Evolutionary conservation across 306 rosid species (phyloP).

Genomic region (Dryas drummondii): DNA sequence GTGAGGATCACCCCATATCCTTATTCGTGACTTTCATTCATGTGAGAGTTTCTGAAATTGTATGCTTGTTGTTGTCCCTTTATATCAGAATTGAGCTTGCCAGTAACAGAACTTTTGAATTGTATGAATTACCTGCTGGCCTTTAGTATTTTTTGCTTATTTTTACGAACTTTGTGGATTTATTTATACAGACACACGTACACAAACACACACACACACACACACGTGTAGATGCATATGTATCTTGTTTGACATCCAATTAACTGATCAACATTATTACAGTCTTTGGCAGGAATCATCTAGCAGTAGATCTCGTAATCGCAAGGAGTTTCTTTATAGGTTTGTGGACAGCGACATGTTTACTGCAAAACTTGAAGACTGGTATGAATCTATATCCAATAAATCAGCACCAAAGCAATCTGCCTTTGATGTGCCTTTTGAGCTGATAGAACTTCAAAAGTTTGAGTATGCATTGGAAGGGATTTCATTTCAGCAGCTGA

Average conservation of each 20-base stretch:
- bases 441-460: constrained; percentile 90
- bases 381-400: constrained; percentile 65
- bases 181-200: background rate
- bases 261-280: constrained; percentile 22
- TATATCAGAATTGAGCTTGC: background rate
- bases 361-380: constrained; percentile 63
- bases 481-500: constrained; percentile 89
- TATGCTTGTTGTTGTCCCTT: background rate
- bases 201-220: background rate
- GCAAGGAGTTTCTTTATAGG: constrained; percentile 76
- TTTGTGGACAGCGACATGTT: constrained; percentile 65
- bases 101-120: background rate
- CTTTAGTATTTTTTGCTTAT: background rate
- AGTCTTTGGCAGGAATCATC: constrained; percentile 70
- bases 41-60: background rate
- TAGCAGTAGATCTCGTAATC: constrained; percentile 63
- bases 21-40: background rate
- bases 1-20: background rate
- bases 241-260: background rate
- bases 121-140: too few relatives aligned
- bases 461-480: constrained; percentile 98
- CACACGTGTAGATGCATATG: background rate
- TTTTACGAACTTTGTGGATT: background rate
- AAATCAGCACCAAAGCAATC: constrained; percentile 41
- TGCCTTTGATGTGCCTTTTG: constrained; percentile 87